A percentile compares a stretch with the other conserved stretches of the same genome.
Conservation (phyloP, 352 stramenopile species). For the Globisporangium cylindrosporum region DNA sequence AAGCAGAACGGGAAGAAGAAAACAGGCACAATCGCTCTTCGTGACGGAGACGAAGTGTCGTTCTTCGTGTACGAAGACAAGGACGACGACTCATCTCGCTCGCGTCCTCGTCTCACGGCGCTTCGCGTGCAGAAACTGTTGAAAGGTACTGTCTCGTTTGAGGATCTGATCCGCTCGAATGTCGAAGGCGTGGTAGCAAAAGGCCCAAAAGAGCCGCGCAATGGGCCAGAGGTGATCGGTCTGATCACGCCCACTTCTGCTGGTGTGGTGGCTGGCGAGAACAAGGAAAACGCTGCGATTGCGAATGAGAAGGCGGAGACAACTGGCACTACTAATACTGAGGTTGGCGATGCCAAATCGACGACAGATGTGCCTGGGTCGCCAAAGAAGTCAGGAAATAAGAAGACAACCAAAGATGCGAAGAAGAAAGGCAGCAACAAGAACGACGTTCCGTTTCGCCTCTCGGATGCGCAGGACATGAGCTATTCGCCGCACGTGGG, state of each 20-base stretch:
- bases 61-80: conserved; percentile 78
- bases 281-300: conserved; percentile 6
- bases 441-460: conserved; percentile 40
- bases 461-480: conserved; percentile 60
- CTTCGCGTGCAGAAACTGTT: conserved; percentile 68
- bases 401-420: conserved; percentile 19
- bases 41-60: conserved; percentile 71
- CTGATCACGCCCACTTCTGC: conserved; percentile 34
- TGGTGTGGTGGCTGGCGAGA: neutral
- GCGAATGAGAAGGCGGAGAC: conserved; percentile 20
- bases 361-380: neutral
- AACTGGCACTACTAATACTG: conserved; percentile 2
- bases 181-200: conserved; percentile 63
- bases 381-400: neutral
- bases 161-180: conserved; percentile 51
- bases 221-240: conserved; percentile 54
- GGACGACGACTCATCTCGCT: conserved; percentile 32
- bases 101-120: conserved; percentile 45
- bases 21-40: conserved; percentile 19
- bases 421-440: conserved; percentile 45
- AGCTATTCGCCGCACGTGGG: conserved; percentile 59
- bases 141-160: conserved; percentile 57
- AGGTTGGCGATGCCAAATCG: neutral
- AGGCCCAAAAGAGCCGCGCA: conserved; percentile 62
- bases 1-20: conserved; percentile 16